A percentile compares a stretch with the other conserved stretches of the same genome.
Conservation (phyloP, 2,329 filamentous ascomycete species). For the Tolypocladium pustulatum region DNA sequence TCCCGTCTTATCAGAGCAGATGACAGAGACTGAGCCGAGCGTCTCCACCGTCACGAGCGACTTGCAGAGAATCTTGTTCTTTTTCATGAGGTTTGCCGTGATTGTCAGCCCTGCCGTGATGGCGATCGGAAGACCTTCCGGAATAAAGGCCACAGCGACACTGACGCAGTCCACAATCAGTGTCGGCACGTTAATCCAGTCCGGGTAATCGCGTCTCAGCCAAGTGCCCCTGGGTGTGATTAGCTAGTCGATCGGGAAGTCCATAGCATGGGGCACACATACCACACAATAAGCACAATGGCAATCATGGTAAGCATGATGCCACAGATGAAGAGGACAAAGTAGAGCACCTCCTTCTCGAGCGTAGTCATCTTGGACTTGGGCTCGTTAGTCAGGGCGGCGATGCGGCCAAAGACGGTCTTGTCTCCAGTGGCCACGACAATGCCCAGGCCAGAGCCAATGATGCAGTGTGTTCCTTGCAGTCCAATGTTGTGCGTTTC, state of each 20-base stretch:
- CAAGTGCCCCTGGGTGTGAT: constrained; percentile 49
- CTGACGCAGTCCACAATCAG: constrained; percentile 65
- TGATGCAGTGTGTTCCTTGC: constrained; percentile 70
- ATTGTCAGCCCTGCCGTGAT: constrained; percentile 64
- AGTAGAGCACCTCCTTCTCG: constrained; percentile 62
- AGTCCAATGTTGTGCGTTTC: constrained; percentile 68
- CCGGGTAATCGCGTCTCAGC: constrained; percentile 54
- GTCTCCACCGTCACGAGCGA: constrained; percentile 71
- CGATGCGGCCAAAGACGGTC: constrained; percentile 68
- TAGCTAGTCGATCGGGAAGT: neutral
- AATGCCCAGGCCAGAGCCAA: constrained; percentile 54
- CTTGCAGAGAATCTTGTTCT: constrained; percentile 71
- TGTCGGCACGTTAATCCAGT: constrained; percentile 61
- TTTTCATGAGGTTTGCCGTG: constrained; percentile 64
- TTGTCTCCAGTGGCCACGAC: constrained; percentile 62
- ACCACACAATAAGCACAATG: constrained; percentile 58
- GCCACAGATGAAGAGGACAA: constrained; percentile 58
- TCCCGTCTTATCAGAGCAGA: constrained; percentile 71
- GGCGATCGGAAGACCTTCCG: constrained; percentile 62
- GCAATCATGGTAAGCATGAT: constrained; percentile 58
- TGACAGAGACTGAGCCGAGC: constrained; percentile 59
- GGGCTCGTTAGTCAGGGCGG: constrained; percentile 59
- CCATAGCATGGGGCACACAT: constrained; percentile 12
- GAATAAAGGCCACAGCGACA: constrained; percentile 66
- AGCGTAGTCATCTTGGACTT: constrained; percentile 58